Conservation (phyloP, 495 filamentous ascomycete genomes). For the Trichocladium uniseriatum region DNA sequence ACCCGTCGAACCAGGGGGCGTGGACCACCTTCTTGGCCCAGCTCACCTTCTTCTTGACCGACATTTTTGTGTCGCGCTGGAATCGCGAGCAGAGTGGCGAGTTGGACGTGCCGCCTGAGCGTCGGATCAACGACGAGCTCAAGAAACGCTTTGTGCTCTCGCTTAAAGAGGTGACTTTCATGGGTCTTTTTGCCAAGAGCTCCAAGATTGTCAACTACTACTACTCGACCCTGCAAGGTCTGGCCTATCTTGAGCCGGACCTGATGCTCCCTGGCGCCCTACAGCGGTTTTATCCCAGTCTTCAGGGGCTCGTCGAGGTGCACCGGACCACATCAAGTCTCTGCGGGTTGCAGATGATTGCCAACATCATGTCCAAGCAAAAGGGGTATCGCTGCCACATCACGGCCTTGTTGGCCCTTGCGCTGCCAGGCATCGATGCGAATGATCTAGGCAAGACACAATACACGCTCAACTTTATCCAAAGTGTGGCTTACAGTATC, state of each 20-base stretch:
- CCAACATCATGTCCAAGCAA: constrained; percentile 78
- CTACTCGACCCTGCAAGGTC: constrained; percentile 74
- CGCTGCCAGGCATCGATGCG: constrained; percentile 91
- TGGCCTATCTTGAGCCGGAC: constrained; percentile 85
- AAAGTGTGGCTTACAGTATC: constrained; percentile 88
- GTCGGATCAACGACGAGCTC: constrained; percentile 66
- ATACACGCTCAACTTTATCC: constrained; percentile 88
- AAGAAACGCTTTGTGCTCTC: constrained; percentile 87
- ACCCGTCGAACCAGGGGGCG: constrained; percentile 86
- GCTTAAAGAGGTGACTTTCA: constrained; percentile 87
- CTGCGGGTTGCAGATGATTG: constrained; percentile 77
- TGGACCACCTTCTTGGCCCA: constrained; percentile 91
- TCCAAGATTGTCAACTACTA: constrained; percentile 83
- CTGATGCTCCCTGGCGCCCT: constrained; percentile 89
- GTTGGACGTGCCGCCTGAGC: constrained; percentile 70
- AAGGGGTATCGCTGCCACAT: constrained; percentile 94
- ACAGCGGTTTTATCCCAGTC: constrained; percentile 91
- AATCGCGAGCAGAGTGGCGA: constrained; percentile 90
- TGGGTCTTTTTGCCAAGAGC: constrained; percentile 97
- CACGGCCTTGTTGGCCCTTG: constrained; percentile 82
- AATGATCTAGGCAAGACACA: constrained; percentile 97
- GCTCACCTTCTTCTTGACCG: constrained; percentile 83
- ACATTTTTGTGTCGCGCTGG: constrained; percentile 97
- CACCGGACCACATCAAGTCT: constrained; percentile 93
- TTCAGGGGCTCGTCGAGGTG: constrained; percentile 94